A percentile compares a stretch with the other conserved stretches of the same genome.
Conservation (phyloP, 768 basidiomycete genomes). For the Lyophyllum semitale region DNA sequence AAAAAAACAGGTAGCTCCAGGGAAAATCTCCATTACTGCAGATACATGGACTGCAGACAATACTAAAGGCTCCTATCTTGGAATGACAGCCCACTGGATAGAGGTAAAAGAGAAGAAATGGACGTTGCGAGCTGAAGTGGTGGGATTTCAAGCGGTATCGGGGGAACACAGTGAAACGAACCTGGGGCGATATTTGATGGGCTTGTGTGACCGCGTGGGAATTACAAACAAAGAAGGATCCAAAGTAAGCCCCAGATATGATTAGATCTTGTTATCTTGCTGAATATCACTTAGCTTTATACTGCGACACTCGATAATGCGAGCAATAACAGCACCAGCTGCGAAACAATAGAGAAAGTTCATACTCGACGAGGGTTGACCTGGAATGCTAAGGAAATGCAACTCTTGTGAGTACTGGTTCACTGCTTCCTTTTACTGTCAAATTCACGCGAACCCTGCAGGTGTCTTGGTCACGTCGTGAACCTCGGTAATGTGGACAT, state of each 20-base stretch:
- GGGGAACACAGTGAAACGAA: constrained; percentile 26
- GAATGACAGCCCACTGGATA: too few species aligned
- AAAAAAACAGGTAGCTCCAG: too few species aligned
- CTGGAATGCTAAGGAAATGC: too few species aligned
- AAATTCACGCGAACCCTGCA: constrained; percentile 1
- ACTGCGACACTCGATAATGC: constrained; percentile 25
- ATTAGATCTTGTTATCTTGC: neutral
- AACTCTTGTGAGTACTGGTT: constrained; percentile 21
- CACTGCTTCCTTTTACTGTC: neutral
- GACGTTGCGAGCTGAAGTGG: too few species aligned
- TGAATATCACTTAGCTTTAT: constrained; percentile 17
- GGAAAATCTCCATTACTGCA: too few species aligned
- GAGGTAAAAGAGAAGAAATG: too few species aligned
- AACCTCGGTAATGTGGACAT: constrained; percentile 27
- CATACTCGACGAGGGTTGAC: too few species aligned
- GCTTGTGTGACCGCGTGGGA: constrained; percentile 22
- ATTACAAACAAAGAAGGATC: constrained; percentile 14
- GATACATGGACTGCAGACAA: too few species aligned
- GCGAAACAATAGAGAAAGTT: too few species aligned
- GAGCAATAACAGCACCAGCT: constrained; percentile 3
- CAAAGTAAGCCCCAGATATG: constrained; percentile 20
- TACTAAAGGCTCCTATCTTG: too few species aligned
- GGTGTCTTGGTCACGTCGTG: constrained; percentile 30
- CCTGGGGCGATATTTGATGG: constrained; percentile 25
- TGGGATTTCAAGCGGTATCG: constrained; percentile 22